Evolutionary conservation across 352 stramenopile genomes (phyloP), one percentile per base, ranked within the genome.

Genomic region (Phytophthora lateralis): DNA sequence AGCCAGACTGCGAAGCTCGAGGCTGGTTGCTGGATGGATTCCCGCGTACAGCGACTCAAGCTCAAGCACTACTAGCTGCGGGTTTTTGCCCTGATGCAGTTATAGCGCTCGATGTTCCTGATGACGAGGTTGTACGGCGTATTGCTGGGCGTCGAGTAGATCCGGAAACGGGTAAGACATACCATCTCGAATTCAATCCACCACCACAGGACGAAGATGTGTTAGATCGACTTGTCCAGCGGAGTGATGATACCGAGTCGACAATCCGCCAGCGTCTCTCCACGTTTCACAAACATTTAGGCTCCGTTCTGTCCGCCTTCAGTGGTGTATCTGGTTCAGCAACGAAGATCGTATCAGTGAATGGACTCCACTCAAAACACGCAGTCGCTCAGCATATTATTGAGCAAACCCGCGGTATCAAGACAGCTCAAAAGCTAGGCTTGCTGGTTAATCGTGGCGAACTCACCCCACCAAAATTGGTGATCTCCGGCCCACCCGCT

Each of bases 131-230:
- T 9, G 88, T 98, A 64, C 96, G 98, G 52, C 90, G 97, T 51
- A 98, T 99, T 51, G 98, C 92, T 34, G 97, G 97, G 45, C 85
- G 97, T 30, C 95, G 96, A 57, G 91, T 99, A 30, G 96, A 99
- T 71, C 94, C 97, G 21, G 83, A 85, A 30, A 97, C 80, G 3
- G 93, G 96, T 67, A 93, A 96, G 55, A 98, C 89, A 49, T 99
- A 99, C 73, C 97, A 99, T 52, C 76, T 98, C 6, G 97, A 98
- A 69, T 99, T 97, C 74, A 97, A 96, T 57, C 95, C 96, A n/a
- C 97, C 97, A 6, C 62, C 82, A 7, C 66, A 85, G 14, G 85
- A 82, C 52, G 87, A 85, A 47, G 72, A 69, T 29, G 73, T 82
- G 39, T 87, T 71, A 32, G 83, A 64, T 63, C 91, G 80, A 21